Base-by-base conservation (phyloP, 345 rosid species). In the Syzygium aqueum region DNA sequence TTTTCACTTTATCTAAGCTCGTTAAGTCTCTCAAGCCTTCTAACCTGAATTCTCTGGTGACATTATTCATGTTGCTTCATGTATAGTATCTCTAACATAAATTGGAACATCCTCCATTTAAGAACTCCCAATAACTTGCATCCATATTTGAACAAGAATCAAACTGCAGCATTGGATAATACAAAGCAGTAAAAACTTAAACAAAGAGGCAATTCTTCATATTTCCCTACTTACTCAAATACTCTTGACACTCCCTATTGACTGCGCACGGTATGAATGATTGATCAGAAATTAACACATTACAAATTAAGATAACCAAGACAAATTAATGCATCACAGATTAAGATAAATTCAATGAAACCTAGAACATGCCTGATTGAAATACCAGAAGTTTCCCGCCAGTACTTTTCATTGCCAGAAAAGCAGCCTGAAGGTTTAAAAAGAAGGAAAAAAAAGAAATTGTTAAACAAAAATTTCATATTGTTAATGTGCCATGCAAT, bases 381-480 rank as follows among this genome's bases (percentile, higher is more conserved):
- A 97, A 97, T 87, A 96, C 96, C 92, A 97, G 86, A 88, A 97
- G 98, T 92, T 96, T 96, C 87, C 99, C 99, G 51, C 99, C 99
- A 86, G 93, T 95, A 89, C 91, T 95, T 94, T 96, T 97, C 98
- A 96, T 93, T 51, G 99, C 99, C 93, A 96, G 91, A 92, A 92
- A 96, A 87, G 97, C 95, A 53, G 99, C 98, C 99, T 97, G 94
- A 85, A 86, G 90, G 59, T 67, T 61, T 77, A 67, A 59, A 84
- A 5, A 85, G 56, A 27, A 49, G 50, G 85, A 65, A 77, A 46
- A 49, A 51, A 9, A 80, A 49, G 51, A 80, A 53, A 84, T 53
- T 23, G 40, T 30, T 51, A 84, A 37, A 37, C 13, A 37, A 73
- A 73, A 17, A 73, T 33, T 73, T 73, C 49, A 73, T 73, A 73